phyloP scores from a whole-genome alignment of 176 grass and related monocot species.

The Rhynchospora breviuscula region DNA sequence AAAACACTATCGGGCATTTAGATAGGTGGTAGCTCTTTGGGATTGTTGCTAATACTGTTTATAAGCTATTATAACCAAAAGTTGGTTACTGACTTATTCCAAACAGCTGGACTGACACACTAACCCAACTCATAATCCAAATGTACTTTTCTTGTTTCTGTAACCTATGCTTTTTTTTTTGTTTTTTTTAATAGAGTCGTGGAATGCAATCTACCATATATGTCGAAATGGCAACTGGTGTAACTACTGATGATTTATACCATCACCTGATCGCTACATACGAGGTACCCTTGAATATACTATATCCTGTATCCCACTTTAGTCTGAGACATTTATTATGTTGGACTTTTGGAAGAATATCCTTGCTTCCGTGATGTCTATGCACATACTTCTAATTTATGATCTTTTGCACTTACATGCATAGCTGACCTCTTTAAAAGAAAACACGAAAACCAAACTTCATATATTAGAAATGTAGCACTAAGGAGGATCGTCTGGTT shows the following conservation, averaged over 20 bases:
- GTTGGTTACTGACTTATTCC: too few relatives aligned
- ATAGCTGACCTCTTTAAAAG: neutral
- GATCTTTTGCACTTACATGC: neutral
- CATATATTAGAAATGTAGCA: neutral
- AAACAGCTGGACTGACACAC: too few relatives aligned
- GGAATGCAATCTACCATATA: slow-evolving; percentile 96
- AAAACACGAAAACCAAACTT: neutral
- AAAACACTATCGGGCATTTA: too few relatives aligned
- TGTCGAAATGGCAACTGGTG: slow-evolving; percentile 76
- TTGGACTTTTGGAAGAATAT: neutral
- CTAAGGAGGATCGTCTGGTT: neutral
- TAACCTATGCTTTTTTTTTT: neutral
- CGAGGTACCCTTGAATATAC: slow-evolving; percentile 40
- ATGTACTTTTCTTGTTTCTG: neutral
- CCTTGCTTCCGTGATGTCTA: neutral
- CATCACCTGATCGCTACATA: slow-evolving; percentile 70
- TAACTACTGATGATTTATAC: slow-evolving; percentile 64
- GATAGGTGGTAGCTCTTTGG: too few relatives aligned
- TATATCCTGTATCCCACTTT: neutral
- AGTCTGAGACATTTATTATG: neutral
- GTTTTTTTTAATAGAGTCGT: slow-evolving; percentile 52
- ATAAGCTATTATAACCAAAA: too few relatives aligned
- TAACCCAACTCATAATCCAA: too few relatives aligned
- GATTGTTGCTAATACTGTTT: too few relatives aligned
- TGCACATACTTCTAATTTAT: neutral